Evolutionary conservation across 2,329 filamentous ascomycete genomes (phyloP).

Genomic region (Alternaria sp.): DNA sequence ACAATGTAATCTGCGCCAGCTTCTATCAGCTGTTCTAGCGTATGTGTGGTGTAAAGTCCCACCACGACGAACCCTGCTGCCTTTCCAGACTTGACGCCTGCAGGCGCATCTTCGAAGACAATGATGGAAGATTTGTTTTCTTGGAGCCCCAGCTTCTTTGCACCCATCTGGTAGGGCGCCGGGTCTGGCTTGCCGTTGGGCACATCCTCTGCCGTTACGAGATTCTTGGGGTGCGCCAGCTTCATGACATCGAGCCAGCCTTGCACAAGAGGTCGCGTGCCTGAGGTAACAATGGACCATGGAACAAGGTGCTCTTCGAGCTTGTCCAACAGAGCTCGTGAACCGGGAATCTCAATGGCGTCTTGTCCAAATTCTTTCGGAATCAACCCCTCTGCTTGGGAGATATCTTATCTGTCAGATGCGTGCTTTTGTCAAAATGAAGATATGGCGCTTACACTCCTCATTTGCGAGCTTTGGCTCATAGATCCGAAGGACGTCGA

Average conservation of each 20-base stretch:
- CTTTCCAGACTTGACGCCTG: slow-evolving; percentile 82
- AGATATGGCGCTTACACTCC: slow-evolving; percentile 73
- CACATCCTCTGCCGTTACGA: slow-evolving; percentile 60
- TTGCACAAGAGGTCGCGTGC: slow-evolving; percentile 55
- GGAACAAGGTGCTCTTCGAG: slow-evolving; percentile 68
- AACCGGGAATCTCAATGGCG: slow-evolving; percentile 85
- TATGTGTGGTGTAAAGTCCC: slow-evolving; percentile 85
- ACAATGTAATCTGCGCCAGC: slow-evolving; percentile 91
- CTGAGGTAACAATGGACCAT: slow-evolving; percentile 79
- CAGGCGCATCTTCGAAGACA: slow-evolving; percentile 88
- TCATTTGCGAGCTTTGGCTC: slow-evolving; percentile 86
- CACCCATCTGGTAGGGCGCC: slow-evolving; percentile 55
- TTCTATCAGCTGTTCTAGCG: slow-evolving; percentile 70
- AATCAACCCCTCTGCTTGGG: slow-evolving; percentile 76
- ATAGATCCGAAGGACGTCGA: slow-evolving; percentile 81
- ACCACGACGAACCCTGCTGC: slow-evolving; percentile 85
- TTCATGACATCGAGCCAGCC: slow-evolving; percentile 59
- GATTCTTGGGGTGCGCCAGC: slow-evolving; percentile 53
- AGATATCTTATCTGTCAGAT: slow-evolving; percentile 67
- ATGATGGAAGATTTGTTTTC: slow-evolving; percentile 61
- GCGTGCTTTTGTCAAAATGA: background rate
- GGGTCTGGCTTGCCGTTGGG: slow-evolving; percentile 58
- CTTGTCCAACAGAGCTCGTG: slow-evolving; percentile 70
- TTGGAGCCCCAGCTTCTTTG: slow-evolving; percentile 48
- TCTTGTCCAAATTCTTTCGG: slow-evolving; percentile 78